These are phyloP conservation scores for Phytophthora podocarpi DNA, from an alignment of 352 stramenopile genomes.

Conservation along the genomic window DNA sequence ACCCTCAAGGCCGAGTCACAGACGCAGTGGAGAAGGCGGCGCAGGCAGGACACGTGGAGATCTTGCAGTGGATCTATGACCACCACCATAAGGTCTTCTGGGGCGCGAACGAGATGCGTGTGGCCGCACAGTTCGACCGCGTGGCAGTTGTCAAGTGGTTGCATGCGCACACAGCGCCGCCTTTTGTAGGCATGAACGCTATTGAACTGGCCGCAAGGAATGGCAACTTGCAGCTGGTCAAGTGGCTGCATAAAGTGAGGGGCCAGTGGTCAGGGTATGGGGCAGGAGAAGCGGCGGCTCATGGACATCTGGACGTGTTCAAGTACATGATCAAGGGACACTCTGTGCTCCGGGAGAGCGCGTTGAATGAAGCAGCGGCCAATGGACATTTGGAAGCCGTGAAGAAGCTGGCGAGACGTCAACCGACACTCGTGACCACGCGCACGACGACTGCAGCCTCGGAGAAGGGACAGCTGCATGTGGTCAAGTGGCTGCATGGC, in stretches of 20 bases:
- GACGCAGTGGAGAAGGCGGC: constrained; percentile 35
- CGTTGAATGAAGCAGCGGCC: constrained; percentile 33
- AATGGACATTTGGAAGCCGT: constrained; percentile 38
- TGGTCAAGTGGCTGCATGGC: constrained; percentile 42
- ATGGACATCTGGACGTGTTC: constrained; percentile 41
- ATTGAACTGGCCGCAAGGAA: constrained; percentile 40
- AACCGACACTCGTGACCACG: constrained; percentile 22
- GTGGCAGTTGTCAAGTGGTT: constrained; percentile 39
- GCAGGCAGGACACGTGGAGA: constrained; percentile 12
- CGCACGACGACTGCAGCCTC: constrained; percentile 35
- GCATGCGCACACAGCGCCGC: constrained; percentile 28
- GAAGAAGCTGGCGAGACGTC: constrained; percentile 30
- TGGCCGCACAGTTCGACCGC: constrained; percentile 27
- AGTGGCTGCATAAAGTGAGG: constrained; percentile 38
- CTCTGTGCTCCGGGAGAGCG: constrained; percentile 25
- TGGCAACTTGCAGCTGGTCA: constrained; percentile 39
- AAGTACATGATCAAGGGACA: constrained; percentile 50
- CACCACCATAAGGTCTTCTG: constrained; percentile 33
- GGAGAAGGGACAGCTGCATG: constrained; percentile 28
- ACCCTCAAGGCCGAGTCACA: constrained; percentile 29
- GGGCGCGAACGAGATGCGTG: constrained; percentile 40
- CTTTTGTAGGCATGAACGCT: constrained; percentile 34
- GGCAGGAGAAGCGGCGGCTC: constrained; percentile 34
- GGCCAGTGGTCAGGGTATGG: constrained; percentile 42
- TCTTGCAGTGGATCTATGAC: constrained; percentile 36